Conservation (phyloP, 73 alveolate genomes). For the Halteria grandinella region DNA sequence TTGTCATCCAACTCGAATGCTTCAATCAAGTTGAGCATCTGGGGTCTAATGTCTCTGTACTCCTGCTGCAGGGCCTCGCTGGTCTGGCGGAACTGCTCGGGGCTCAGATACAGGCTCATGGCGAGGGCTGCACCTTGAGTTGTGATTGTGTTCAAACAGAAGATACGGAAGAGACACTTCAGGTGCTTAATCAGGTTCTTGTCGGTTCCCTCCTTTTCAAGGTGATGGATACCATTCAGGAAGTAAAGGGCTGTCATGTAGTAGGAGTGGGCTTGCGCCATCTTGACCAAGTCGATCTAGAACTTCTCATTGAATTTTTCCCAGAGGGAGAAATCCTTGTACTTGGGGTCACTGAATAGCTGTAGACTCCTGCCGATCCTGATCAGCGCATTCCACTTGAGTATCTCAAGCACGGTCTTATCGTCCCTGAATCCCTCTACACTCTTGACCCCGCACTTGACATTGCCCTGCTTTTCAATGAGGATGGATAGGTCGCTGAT, state of each 20-base stretch:
- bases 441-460: slow-evolving; percentile 4
- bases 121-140: slow-evolving; percentile 50
- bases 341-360: slow-evolving; percentile 19
- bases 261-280: slow-evolving; percentile 54
- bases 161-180: slow-evolving; percentile 24
- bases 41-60: slow-evolving; percentile 56
- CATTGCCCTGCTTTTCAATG: slow-evolving; percentile 32
- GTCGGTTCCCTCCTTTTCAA: neutral
- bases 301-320: slow-evolving; percentile 50
- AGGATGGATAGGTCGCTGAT: slow-evolving; percentile 25
- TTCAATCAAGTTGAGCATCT: slow-evolving; percentile 54
- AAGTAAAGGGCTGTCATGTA: slow-evolving; percentile 53
- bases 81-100: slow-evolving; percentile 34
- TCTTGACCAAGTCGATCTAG: slow-evolving; percentile 49
- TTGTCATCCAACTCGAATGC: slow-evolving; percentile 58
- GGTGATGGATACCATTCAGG: slow-evolving; percentile 23
- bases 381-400: slow-evolving; percentile 56
- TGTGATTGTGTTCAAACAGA: slow-evolving; percentile 7
- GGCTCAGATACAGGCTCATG: slow-evolving; percentile 16
- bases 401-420: slow-evolving; percentile 17
- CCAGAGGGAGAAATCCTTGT: slow-evolving; percentile 45
- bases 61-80: neutral
- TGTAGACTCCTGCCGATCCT: slow-evolving; percentile 41
- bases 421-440: slow-evolving; percentile 17
- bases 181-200: slow-evolving; percentile 32